These are phyloP conservation scores for Apiospora kogelbergensis DNA, from an alignment of 2,329 filamentous ascomycete species.

Conservation along the genomic window DNA sequence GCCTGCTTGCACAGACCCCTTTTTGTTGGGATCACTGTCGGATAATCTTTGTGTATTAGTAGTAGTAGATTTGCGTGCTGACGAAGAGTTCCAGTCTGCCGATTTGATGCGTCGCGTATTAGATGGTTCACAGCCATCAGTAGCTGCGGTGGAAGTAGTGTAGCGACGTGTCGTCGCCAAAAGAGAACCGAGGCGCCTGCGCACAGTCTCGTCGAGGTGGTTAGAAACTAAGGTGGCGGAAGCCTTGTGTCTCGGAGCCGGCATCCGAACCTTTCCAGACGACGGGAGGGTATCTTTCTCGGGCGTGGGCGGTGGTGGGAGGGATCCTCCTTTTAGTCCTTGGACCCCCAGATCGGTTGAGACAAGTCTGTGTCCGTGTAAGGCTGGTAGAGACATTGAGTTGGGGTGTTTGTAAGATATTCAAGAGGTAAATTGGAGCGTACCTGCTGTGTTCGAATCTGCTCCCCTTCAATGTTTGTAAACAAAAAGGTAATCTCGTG, in stretches of 20 bases:
- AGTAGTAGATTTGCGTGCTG: neutral
- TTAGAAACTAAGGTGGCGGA: neutral
- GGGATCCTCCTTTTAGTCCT: neutral
- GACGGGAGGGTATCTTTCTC: neutral
- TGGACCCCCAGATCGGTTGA: neutral
- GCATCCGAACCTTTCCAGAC: neutral
- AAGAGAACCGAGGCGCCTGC: neutral
- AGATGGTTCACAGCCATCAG: neutral
- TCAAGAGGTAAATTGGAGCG: neutral
- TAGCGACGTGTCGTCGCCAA: neutral
- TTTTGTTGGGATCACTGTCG: neutral
- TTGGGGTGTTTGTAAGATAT: neutral
- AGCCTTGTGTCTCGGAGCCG: neutral
- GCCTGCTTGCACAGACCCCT: neutral
- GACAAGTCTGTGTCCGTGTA: neutral
- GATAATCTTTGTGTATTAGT: neutral
- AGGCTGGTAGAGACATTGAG: conserved; percentile 9
- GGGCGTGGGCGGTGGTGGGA: neutral
- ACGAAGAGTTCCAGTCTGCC: neutral
- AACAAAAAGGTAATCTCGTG: neutral
- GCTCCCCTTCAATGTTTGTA: neutral
- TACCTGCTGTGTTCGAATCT: neutral
- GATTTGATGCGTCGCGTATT: neutral
- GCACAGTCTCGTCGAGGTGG: neutral
- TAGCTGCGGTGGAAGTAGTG: neutral